These are phyloP conservation scores for Coprinellus micaceus DNA, from an alignment of 768 basidiomycete genomes.

Conservation along the genomic window DNA sequence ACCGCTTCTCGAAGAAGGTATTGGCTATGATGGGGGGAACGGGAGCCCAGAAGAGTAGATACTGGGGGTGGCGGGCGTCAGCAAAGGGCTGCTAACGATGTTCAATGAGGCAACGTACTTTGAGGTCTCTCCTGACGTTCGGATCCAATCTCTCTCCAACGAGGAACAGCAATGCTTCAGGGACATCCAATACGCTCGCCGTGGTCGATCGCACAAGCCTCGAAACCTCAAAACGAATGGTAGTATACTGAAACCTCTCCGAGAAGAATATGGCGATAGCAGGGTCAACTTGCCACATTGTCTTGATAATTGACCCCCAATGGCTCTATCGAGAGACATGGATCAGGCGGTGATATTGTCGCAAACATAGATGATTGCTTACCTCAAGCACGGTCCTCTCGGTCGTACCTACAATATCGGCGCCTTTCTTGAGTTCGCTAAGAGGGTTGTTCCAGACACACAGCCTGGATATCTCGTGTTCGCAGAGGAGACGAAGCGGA, in stretches of 20 bases:
- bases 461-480: constrained; percentile 85
- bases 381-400: constrained; percentile 65
- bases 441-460: constrained; percentile 88
- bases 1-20: constrained; percentile 82
- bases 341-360: too few relatives aligned
- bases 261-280: constrained; percentile 77
- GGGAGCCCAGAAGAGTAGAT: constrained; percentile 84
- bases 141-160: constrained; percentile 68
- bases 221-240: constrained; percentile 68
- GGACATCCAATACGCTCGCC: constrained; percentile 61
- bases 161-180: constrained; percentile 79
- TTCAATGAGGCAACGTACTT: constrained; percentile 62
- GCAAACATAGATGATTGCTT: too few relatives aligned
- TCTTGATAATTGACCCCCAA: constrained; percentile 68
- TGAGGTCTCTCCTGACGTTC: constrained; percentile 61
- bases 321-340: constrained; percentile 46
- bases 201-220: constrained; percentile 74
- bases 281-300: constrained; percentile 80
- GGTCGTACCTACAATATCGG: constrained; percentile 50
- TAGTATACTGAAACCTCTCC: constrained; percentile 79
- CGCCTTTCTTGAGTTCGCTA: constrained; percentile 68
- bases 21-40: constrained; percentile 80
- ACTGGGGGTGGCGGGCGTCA: constrained; percentile 55
- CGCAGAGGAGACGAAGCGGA: constrained; percentile 79
- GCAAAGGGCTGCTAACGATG: too few relatives aligned